These are phyloP conservation scores for Acidiella bohemica DNA, from an alignment of 495 filamentous ascomycete genomes.

Conservation along the genomic window DNA sequence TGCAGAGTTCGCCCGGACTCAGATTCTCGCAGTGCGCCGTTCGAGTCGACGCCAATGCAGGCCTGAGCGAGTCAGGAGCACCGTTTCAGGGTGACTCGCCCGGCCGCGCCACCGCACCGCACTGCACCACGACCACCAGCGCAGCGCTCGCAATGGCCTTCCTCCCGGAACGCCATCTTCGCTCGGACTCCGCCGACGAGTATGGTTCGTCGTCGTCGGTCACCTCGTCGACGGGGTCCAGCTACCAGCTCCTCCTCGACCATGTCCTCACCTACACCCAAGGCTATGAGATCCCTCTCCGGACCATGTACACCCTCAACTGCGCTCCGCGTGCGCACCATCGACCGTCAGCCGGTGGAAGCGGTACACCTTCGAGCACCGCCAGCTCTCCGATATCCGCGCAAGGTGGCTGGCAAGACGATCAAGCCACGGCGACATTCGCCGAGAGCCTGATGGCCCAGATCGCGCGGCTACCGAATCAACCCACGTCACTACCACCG, in stretches of 20 bases:
- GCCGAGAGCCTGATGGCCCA: constrained; percentile 48
- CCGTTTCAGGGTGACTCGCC: too few species aligned
- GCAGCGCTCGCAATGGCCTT: too few species aligned
- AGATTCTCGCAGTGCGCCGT: too few species aligned
- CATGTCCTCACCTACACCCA: constrained; percentile 53
- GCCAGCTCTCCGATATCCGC: constrained; percentile 25
- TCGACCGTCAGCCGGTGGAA: constrained; percentile 17
- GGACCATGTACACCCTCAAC: constrained; percentile 64
- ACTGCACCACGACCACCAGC: too few species aligned
- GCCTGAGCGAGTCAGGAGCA: too few species aligned
- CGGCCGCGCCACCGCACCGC: too few species aligned
- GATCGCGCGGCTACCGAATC: constrained; percentile 47
- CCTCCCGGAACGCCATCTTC: constrained; percentile 15
- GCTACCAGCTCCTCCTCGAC: constrained; percentile 44
- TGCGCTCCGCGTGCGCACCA: constrained; percentile 39
- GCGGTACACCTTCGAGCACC: constrained; percentile 14
- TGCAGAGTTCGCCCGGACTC: too few species aligned
- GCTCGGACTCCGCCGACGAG: constrained; percentile 23
- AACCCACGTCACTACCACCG: constrained; percentile 53
- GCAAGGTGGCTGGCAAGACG: constrained; percentile 27
- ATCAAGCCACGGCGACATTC: constrained; percentile 45
- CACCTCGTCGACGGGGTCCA: constrained; percentile 11
- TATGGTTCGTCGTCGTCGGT: constrained; percentile 13
- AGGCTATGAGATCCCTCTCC: constrained; percentile 57
- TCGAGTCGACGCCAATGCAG: too few species aligned